Base-by-base conservation (phyloP, 2,329 filamentous ascomycete genomes). In the Incumbomyces delicatus region DNA sequence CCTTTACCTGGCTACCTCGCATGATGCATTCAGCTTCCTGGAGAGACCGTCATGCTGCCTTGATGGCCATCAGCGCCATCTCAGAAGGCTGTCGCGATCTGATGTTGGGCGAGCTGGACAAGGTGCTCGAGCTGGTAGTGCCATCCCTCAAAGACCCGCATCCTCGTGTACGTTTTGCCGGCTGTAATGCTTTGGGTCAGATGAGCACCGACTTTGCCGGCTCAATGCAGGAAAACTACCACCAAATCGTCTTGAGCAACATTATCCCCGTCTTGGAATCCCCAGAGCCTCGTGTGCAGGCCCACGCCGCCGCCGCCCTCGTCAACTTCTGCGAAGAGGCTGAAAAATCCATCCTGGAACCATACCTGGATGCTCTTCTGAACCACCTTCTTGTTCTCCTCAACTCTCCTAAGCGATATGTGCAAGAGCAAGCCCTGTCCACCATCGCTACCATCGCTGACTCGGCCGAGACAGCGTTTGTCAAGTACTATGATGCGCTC, bases 161-260 rank as follows among this genome's bases (percentile, higher is more conserved):
- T 62, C 86, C 92, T 34, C 86, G 92, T 61, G 92, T 98, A 46
- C 83, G 90, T 59, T 98, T 94, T 82, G 92, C 92, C 44, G 92
- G 89, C 30, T 98, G 92, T 72, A 96, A 98, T 62, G 92, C 92
- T 35, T 77, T 98, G n/a, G 92, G 92, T 22, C 92, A 98, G 67
- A 98, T 98, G 92, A 96, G 90, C 70, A 98, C 92, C 29, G 92
- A 98, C 62, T 98, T 98, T 65, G 90, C 94, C 11, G 89, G 89
- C 11, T 94, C 85, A 10, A 96, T 98, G 90, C 92, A 98, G 67
- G 85, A 87, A 56, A 92, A 95, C 59, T 94, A 94, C 66, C 92
- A 95, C 65, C 79, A 86, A 53, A 75, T 82, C 37, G 86, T 98
- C 13, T 76, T 98, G 43, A 87, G 82, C 57, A 87, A 87, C 56